Base-by-base conservation (phyloP, 2,329 filamentous ascomycete genomes). In the Fusarium albidum region DNA sequence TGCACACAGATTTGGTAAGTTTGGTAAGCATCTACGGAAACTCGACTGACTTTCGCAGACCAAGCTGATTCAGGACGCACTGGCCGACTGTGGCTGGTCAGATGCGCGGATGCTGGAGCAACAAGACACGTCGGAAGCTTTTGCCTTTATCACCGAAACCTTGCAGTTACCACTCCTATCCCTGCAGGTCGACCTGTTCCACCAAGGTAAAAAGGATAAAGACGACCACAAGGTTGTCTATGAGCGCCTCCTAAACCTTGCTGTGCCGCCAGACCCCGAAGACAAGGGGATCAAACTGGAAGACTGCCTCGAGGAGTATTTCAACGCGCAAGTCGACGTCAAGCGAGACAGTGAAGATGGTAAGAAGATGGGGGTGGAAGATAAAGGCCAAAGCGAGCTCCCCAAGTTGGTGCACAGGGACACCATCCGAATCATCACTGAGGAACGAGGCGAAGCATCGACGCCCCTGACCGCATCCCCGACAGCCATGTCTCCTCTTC, bases 181-280 rank as follows among this genome's bases (percentile, higher is more conserved):
- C 0, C 75, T 98, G 31, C 96, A 96, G 70, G 94, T 97, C 78
- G 93, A 98, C 69, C 86, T 98, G 12, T 97, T 94, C 64, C 95
- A 97, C 68, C 90, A 92, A 18, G 95, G 94, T 12, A 92, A 91
- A 68, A 89, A 91, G 57, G 88, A 89, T 42, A 85, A 86, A 33
- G 92, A 96, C 61, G 95, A 99, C 67, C 94, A 98, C 77, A 96
- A 96, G 70, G 91, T 96, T 51, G 87, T 97, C 46, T 94, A 96
- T 63, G 95, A 99, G 74, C 83, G 95, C 46, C 76, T 97, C 17
- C 79, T 99, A 7, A 95, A 98, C 67, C 85, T 99, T 33, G 93
- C 92, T 1, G 90, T 99, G n/a, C 91, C 92, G 0, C 81, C 87
- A 1, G 87, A 91, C 42, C 82, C 86, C 6, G 85, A 90, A 38